Evolutionary conservation across 2,329 filamentous ascomycete species (phyloP).

Genomic region (Penicillium freii): DNA sequence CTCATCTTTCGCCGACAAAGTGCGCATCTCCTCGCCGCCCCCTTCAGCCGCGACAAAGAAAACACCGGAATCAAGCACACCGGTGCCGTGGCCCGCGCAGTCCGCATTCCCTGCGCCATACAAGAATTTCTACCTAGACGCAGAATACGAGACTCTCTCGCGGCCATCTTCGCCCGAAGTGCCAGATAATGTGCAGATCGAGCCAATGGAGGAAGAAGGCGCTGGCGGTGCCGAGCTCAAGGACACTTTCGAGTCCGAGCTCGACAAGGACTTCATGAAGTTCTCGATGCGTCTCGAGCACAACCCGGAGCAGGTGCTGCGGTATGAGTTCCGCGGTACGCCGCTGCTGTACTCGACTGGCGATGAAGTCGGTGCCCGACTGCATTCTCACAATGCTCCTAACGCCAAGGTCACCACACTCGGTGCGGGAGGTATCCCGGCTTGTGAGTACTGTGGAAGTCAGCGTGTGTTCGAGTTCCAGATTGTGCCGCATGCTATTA

Average conservation of each 20-base stretch:
- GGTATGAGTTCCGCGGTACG: slow-evolving; percentile 71
- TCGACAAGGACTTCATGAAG: slow-evolving; percentile 75
- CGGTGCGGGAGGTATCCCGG: slow-evolving; percentile 57
- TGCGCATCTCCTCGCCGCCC: slow-evolving; percentile 42
- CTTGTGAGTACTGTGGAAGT: slow-evolving; percentile 72
- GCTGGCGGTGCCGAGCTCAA: slow-evolving; percentile 50
- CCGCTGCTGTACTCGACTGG: slow-evolving; percentile 78
- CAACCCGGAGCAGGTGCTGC: slow-evolving; percentile 78
- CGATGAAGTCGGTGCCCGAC: slow-evolving; percentile 68
- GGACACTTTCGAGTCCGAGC: slow-evolving; percentile 71
- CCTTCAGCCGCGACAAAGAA: slow-evolving; percentile 29
- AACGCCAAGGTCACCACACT: slow-evolving; percentile 30
- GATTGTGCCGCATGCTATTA: slow-evolving; percentile 85
- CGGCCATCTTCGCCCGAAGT: slow-evolving; percentile 50
- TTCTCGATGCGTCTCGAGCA: slow-evolving; percentile 76
- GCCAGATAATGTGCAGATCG: slow-evolving; percentile 48
- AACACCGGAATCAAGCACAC: slow-evolving; percentile 47
- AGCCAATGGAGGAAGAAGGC: slow-evolving; percentile 38
- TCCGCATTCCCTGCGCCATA: slow-evolving; percentile 68
- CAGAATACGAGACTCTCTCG: slow-evolving; percentile 85
- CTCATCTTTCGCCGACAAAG: slow-evolving; percentile 73
- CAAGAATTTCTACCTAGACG: slow-evolving; percentile 77
- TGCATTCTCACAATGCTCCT: slow-evolving; percentile 41
- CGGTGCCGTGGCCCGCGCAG: slow-evolving; percentile 75
- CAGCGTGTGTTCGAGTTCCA: slow-evolving; percentile 86